A percentile compares a stretch with the other conserved stretches of the same genome.
Conservation (phyloP, 108 stramenopile genomes). For the Fistulifera pelliculosa region DNA sequence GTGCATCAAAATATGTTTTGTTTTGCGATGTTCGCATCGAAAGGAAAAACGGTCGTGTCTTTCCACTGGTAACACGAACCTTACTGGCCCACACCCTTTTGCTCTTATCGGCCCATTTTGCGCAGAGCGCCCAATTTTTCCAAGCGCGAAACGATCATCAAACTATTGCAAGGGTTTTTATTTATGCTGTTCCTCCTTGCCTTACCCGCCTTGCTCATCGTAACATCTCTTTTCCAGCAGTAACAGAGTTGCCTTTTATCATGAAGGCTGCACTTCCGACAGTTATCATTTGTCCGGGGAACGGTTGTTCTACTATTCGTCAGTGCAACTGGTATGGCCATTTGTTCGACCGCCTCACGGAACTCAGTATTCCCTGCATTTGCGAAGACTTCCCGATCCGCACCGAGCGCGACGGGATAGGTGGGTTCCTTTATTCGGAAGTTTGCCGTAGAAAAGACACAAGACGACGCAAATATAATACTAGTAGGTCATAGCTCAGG, state of each 20-base stretch:
- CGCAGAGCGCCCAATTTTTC: no score
- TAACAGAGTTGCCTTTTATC: background rate
- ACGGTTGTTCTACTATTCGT: conserved; percentile 49
- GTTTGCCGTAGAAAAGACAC: conserved; percentile 15
- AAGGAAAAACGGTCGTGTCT: no score
- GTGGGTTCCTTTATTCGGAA: conserved; percentile 60
- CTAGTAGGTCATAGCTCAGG: conserved; percentile 67
- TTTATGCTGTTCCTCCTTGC: no score
- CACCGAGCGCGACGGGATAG: conserved; percentile 44
- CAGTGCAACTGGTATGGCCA: conserved; percentile 57
- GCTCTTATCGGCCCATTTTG: no score
- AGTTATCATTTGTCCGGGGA: conserved; percentile 64
- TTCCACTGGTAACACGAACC: no score
- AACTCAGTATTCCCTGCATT: conserved; percentile 26
- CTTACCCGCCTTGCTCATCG: no score
- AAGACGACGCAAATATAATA: conserved; percentile 30
- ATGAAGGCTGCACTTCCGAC: conserved; percentile 13
- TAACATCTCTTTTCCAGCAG: no score
- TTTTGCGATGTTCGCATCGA: no score
- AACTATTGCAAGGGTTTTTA: no score
- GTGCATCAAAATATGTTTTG: no score
- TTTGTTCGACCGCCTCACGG: conserved; percentile 25
- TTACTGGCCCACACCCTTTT: no score
- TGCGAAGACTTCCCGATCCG: conserved; percentile 61
- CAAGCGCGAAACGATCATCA: no score